Conservation (phyloP, 768 basidiomycete genomes). For the Neoboletus magnificus region DNA sequence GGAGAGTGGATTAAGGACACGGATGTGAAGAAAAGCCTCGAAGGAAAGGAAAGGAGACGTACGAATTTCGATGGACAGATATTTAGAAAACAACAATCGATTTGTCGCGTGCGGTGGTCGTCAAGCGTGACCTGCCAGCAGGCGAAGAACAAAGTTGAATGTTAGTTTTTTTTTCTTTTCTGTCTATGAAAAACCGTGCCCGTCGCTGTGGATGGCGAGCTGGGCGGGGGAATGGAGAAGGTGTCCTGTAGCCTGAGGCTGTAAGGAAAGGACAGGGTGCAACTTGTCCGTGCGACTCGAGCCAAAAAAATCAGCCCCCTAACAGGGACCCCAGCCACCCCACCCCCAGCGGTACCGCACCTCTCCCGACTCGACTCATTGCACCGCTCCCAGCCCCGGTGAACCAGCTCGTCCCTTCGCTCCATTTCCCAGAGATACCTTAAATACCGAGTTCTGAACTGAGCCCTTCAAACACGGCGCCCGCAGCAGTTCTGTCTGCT, state of each 20-base stretch:
- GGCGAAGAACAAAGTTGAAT: constrained; percentile 66
- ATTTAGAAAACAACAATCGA: constrained; percentile 48
- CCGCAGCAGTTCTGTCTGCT: background rate
- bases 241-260: constrained; percentile 38
- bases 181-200: constrained; percentile 39
- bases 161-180: constrained; percentile 29
- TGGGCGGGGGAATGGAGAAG: constrained; percentile 19
- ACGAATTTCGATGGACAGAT: constrained; percentile 43
- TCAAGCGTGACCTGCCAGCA: constrained; percentile 91
- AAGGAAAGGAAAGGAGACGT: constrained; percentile 28
- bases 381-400: background rate
- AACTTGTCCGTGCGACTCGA: constrained; percentile 30
- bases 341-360: constrained; percentile 15
- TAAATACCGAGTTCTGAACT: background rate
- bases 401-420: background rate
- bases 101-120: constrained; percentile 73
- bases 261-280: constrained; percentile 38
- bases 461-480: background rate
- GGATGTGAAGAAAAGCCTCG: background rate
- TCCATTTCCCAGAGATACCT: background rate
- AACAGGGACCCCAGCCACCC: constrained; percentile 26
- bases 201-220: constrained; percentile 38
- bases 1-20: background rate
- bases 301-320: constrained; percentile 31
- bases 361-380: background rate